Evolutionary conservation across 1,284 basidiomycete species (phyloP).

Genomic region (Stygiomarasmius scandens): DNA sequence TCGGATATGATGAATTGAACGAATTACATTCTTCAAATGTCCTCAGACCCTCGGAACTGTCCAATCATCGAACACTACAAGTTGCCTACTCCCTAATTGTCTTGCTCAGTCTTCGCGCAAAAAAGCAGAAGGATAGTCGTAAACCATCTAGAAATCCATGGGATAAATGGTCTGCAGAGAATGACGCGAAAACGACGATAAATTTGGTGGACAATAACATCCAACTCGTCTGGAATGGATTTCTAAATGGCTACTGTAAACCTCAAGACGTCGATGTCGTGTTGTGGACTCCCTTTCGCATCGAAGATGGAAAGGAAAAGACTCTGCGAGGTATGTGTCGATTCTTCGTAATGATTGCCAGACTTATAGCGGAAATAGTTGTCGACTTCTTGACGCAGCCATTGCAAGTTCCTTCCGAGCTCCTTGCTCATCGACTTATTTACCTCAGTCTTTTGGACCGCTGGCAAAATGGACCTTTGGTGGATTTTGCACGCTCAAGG

Average conservation of each 20-base stretch:
- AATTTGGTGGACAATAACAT: slow-evolving; percentile 30
- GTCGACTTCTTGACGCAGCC: slow-evolving; percentile 42
- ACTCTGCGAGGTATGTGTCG: slow-evolving; percentile 34
- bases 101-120: slow-evolving; percentile 33
- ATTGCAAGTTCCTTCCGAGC: slow-evolving; percentile 30
- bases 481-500: slow-evolving; percentile 11
- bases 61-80: slow-evolving; percentile 13
- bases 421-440: slow-evolving; percentile 46
- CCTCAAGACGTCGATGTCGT: slow-evolving; percentile 35
- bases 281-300: slow-evolving; percentile 39
- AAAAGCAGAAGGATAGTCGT: slow-evolving; percentile 19
- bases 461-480: slow-evolving; percentile 45
- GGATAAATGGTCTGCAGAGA: slow-evolving; percentile 32
- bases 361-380: slow-evolving; percentile 33
- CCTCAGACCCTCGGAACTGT: slow-evolving; percentile 4
- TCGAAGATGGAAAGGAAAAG: slow-evolving; percentile 25
- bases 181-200: slow-evolving; percentile 22
- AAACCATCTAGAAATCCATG: slow-evolving; percentile 28
- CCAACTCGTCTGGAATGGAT: slow-evolving; percentile 32
- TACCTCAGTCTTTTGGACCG: slow-evolving; percentile 39
- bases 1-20: slow-evolving; percentile 1
- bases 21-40: slow-evolving; percentile 1
- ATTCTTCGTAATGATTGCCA: not conserved
- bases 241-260: slow-evolving; percentile 35
- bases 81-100: slow-evolving; percentile 36